Evolutionary conservation across 108 stramenopile genomes (phyloP).

Genomic region (Schizochytrium sp.): DNA sequence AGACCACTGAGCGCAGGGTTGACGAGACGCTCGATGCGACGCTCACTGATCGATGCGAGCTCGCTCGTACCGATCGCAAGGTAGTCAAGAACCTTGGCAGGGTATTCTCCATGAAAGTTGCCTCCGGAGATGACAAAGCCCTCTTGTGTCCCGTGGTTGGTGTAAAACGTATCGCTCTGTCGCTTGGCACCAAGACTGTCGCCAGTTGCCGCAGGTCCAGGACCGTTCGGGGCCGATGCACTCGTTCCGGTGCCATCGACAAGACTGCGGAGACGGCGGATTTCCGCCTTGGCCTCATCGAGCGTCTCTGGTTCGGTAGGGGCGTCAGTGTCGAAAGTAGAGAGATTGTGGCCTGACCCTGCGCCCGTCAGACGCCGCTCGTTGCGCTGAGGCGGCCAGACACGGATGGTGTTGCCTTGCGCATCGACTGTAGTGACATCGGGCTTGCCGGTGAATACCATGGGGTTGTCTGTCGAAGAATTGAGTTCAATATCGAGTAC

Average conservation of each 20-base stretch:
- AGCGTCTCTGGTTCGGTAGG: not conserved
- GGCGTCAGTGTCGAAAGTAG: not conserved
- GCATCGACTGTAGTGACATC: not conserved
- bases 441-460: constrained; percentile 23
- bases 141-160: not conserved
- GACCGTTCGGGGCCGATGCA: no score
- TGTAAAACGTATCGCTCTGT: not conserved
- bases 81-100: constrained; percentile 27
- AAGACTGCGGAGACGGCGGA: not conserved
- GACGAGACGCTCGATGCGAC: constrained; percentile 20
- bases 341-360: not conserved
- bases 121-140: constrained; percentile 28
- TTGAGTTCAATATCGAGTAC: constrained; percentile 23
- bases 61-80: constrained; percentile 25
- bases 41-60: constrained; percentile 20
- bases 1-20: constrained; percentile 21
- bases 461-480: constrained; percentile 30
- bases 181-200: not conserved
- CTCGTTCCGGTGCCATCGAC: not conserved
- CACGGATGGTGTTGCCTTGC: not conserved
- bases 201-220: not conserved
- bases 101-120: constrained; percentile 35
- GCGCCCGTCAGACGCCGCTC: not conserved
- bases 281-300: not conserved
- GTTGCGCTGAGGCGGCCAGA: not conserved